Evolutionary conservation across 768 basidiomycete species (phyloP), one percentile per base, ranked within the genome.

Genomic region (Leccinum variicolor): DNA sequence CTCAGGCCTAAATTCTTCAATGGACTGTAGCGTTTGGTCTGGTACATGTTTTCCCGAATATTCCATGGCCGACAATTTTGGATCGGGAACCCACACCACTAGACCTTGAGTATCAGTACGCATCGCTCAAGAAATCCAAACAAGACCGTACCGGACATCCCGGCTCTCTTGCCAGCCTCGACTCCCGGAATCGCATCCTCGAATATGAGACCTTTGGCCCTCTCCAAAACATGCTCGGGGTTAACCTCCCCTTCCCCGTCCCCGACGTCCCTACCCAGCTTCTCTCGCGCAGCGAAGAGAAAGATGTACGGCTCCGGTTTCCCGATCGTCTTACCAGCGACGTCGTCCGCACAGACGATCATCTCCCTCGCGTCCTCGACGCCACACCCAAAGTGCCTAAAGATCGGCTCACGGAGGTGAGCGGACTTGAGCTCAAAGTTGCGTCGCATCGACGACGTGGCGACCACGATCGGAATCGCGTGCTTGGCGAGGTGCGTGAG

Each of bases 61-160:
- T n/a, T 75, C 77, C 4, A 85, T 69, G 3, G 77, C 72, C 34
- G 87, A 69, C 6, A 94, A 75, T 55, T 87, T 84, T 7, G 79
- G 64, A 64, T 94, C 92, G 2, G 93, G 92, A 15, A 94, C 83
- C 92, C 92, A 95, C 3, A 92, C 77, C 31, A 92, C 92, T 92
- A 62, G 57, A 46, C 43, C 15, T 29, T 14, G 48, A 4, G 45
- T 58, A 49, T 41, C n/a, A 59, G 57, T 33, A 43, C 25, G 15
- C 19, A 34, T 28, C 1, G 29, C 8, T 10, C 14, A 11, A 39
- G 21, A 52, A 45, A 23, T 21, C 23, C n/a, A 29, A 45, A 58
- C 14, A 15, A 47, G 21, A 2, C 64, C 80, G 36, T 55, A 92
- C 92, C 91, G 56, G 85, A 81, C 92, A 94, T 94, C 11, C 90